A percentile compares a stretch with the other conserved stretches of the same genome.
These are phyloP conservation scores for Lumnitzera racemosa DNA, from an alignment of 345 rosid species.

Conservation along the genomic window DNA sequence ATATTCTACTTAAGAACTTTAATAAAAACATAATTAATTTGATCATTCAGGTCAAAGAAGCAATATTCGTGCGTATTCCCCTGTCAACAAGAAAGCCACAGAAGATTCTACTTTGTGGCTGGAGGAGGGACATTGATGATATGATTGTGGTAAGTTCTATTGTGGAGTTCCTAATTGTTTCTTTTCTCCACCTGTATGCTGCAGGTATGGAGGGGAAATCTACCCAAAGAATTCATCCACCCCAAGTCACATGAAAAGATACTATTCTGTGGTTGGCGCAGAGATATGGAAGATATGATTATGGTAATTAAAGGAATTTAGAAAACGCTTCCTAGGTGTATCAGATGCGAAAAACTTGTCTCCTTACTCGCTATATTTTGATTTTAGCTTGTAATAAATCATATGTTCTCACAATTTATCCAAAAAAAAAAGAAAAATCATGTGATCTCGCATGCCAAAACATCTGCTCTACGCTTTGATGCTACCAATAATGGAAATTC, in stretches of 20 bases:
- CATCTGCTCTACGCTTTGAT: no score
- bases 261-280: slow-evolving; percentile 74
- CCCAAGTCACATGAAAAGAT: slow-evolving; percentile 56
- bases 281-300: slow-evolving; percentile 84
- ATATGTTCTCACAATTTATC: no score
- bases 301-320: slow-evolving; percentile 43
- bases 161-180: slow-evolving; percentile 51
- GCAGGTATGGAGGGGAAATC: slow-evolving; percentile 66
- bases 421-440: no score
- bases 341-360: no score
- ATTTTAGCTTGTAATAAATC: no score
- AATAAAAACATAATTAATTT: slow-evolving; percentile 36
- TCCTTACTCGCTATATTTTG: no score
- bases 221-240: slow-evolving; percentile 47
- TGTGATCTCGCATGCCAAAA: no score
- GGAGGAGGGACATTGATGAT: slow-evolving; percentile 89
- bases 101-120: slow-evolving; percentile 85
- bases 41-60: slow-evolving; percentile 66
- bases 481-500: no score
- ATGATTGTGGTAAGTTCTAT: slow-evolving; percentile 76
- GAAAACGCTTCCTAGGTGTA: slow-evolving; percentile 17
- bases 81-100: slow-evolving; percentile 62
- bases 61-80: slow-evolving; percentile 44
- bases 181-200: slow-evolving; percentile 41
- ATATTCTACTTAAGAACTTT: slow-evolving; percentile 21